These are phyloP conservation scores for Hanseniaspora vineae DNA, from an alignment of 805 yeast species.

Conservation along the genomic window DNA sequence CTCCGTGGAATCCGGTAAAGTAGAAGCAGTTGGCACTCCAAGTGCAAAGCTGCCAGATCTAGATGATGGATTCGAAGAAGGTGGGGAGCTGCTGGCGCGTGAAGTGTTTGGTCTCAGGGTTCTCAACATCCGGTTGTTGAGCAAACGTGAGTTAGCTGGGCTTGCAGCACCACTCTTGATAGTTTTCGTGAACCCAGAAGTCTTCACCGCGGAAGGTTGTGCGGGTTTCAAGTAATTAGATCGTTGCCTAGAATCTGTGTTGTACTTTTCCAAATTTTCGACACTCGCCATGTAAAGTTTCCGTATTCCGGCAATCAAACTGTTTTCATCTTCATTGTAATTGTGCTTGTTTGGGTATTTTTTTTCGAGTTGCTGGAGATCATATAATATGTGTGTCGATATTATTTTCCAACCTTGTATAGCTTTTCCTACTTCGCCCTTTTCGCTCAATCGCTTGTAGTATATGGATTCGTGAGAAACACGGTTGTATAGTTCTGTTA, in stretches of 20 bases:
- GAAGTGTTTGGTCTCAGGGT: constrained; percentile 18
- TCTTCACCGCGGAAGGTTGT: too few relatives aligned
- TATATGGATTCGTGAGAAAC: constrained; percentile 46
- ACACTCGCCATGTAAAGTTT: constrained; percentile 25
- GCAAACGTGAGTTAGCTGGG: not conserved
- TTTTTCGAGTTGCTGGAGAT: constrained; percentile 40
- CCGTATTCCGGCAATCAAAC: constrained; percentile 28
- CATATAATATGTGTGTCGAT: constrained; percentile 44
- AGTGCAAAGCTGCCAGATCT: too few relatives aligned
- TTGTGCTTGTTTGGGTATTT: constrained; percentile 18
- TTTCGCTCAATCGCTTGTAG: constrained; percentile 46
- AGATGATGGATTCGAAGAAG: too few relatives aligned
- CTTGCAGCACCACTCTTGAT: not conserved
- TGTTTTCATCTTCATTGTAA: constrained; percentile 34
- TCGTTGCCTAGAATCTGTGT: not conserved
- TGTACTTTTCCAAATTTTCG: constrained; percentile 25
- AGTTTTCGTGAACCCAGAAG: too few relatives aligned
- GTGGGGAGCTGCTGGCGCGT: too few relatives aligned
- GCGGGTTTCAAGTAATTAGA: not conserved
- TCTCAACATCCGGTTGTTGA: constrained; percentile 15
- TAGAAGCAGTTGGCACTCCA: not conserved
- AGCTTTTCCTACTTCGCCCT: constrained; percentile 38
- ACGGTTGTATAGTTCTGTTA: constrained; percentile 48
- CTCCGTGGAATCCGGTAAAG: not conserved
- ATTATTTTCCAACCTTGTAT: constrained; percentile 61